Evolutionary conservation across 2,329 filamentous ascomycete genomes (phyloP), one percentile per base, ranked within the genome.

Genomic region (Chrysoporthe austroafricana): DNA sequence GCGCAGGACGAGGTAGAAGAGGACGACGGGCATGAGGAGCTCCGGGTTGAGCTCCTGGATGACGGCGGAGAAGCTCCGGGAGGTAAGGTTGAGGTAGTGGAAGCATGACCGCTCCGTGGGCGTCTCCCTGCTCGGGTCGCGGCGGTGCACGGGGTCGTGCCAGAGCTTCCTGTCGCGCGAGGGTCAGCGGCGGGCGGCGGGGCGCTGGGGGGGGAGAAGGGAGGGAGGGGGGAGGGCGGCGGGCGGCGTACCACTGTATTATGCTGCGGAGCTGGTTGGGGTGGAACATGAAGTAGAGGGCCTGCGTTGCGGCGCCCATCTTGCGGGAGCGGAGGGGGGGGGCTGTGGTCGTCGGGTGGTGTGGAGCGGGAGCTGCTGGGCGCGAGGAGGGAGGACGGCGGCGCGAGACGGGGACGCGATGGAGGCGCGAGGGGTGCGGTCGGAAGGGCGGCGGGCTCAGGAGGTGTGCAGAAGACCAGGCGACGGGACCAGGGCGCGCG

Each of bases 11-110:
- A 99, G 88, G 82, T 99, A 99, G 85, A 99, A 99, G 11, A 98
- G 84, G 66, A 90, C 68, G 58, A 98, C 86, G 34, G 96, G 94
- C 52, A 97, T 88, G 46, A 98, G 88, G 43, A 99, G 89, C 81
- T 99, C 95, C 0, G 94, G 94, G 77, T 97, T 94, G 56, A 99
- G 87, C 81, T 99, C 96, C 80, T 97, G 89, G 72, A 99, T 99
- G 77, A 99, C 96, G 59, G 93, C 86, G 63, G 91, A 85, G 79
- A 99, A 99, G 78, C 94, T 97, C 69, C 96, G 92, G 77, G 94
- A 97, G 63, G 96, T 99, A 83, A 91, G 73, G 74, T 95, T 85
- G 72, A 99, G 88, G 79, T 91, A 93, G 71, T 91, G 83, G 83
- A 97, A 98, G 84, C 96, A 98, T 84, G 89, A 85, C 78, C 88